A percentile compares a stretch with the other conserved stretches of the same genome.
These are phyloP conservation scores for Botrytis porri DNA, from an alignment of 2,329 filamentous ascomycete genomes.

Conservation along the genomic window DNA sequence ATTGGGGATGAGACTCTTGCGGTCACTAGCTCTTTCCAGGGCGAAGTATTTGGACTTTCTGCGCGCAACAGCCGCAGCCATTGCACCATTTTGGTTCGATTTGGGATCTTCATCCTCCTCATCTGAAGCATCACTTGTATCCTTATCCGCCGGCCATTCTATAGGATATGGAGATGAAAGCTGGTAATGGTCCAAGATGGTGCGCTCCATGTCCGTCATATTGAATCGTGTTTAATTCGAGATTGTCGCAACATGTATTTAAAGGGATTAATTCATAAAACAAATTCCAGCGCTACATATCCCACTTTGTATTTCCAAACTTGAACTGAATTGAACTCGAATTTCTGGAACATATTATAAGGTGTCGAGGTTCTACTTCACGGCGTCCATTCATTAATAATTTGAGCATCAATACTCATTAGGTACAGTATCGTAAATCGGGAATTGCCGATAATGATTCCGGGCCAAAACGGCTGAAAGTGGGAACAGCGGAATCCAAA, in stretches of 20 bases:
- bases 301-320: background rate
- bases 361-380: background rate
- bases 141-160: constrained; percentile 82
- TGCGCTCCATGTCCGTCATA: constrained; percentile 70
- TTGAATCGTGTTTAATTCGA: constrained; percentile 27
- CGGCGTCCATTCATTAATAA: background rate
- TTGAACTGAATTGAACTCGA: background rate
- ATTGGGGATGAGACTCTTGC: constrained; percentile 61
- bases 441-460: constrained; percentile 9
- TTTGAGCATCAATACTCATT: background rate
- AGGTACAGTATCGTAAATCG: background rate
- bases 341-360: background rate
- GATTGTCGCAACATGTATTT: background rate
- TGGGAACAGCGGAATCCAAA: constrained; percentile 18
- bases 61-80: constrained; percentile 43
- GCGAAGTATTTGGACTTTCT: constrained; percentile 81
- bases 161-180: constrained; percentile 73
- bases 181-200: constrained; percentile 86
- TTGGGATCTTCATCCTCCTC: constrained; percentile 43
- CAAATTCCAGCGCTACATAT: background rate
- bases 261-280: background rate
- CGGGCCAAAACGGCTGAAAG: constrained; percentile 17
- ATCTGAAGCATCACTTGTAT: constrained; percentile 66
- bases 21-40: constrained; percentile 71
- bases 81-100: constrained; percentile 28